A percentile compares a stretch with the other conserved stretches of the same genome.
phyloP scores from a whole-genome alignment of 2,329 filamentous ascomycete genomes.

The Apiospora saccharicola region DNA sequence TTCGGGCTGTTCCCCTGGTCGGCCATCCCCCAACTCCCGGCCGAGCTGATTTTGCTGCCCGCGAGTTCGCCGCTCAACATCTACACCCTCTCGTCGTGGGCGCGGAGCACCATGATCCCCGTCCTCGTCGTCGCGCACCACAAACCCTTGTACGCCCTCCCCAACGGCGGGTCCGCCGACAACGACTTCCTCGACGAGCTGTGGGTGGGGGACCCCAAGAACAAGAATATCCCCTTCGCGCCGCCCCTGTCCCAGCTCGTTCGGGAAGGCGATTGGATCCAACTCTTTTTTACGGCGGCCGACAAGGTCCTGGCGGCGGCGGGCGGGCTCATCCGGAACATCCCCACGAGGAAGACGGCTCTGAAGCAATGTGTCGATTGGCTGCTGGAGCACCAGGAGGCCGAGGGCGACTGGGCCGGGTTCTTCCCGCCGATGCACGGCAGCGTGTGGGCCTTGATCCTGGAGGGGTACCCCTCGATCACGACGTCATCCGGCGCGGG shows the following conservation, averaged over 20 bases:
- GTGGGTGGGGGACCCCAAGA: constrained; percentile 36
- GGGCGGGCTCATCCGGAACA: not conserved
- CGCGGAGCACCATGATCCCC: constrained; percentile 35
- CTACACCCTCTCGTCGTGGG: constrained; percentile 41
- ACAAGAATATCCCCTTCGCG: constrained; percentile 25
- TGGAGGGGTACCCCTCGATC: constrained; percentile 40
- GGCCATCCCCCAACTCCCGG: constrained; percentile 41
- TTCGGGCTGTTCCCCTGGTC: constrained; percentile 46
- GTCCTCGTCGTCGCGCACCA: constrained; percentile 39
- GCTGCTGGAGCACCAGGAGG: constrained; percentile 43
- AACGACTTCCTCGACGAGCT: constrained; percentile 44
- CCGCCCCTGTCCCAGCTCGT: constrained; percentile 8
- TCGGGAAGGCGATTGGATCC: constrained; percentile 1
- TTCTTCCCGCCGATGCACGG: constrained; percentile 41
- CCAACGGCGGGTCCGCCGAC: constrained; percentile 31
- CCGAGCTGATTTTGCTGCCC: constrained; percentile 44
- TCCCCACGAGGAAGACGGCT: constrained; percentile 27
- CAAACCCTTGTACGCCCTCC: constrained; percentile 39
- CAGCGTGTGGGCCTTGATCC: constrained; percentile 37
- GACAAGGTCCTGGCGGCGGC: not conserved
- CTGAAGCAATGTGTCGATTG: constrained; percentile 37
- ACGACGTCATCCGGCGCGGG: constrained; percentile 32
- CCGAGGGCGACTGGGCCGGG: constrained; percentile 41
- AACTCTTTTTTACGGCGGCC: not conserved
- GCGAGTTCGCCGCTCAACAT: constrained; percentile 41